A percentile compares a stretch with the other conserved stretches of the same genome.
phyloP scores from a whole-genome alignment of 2,329 filamentous ascomycete species.

The Leptographium flavum region DNA sequence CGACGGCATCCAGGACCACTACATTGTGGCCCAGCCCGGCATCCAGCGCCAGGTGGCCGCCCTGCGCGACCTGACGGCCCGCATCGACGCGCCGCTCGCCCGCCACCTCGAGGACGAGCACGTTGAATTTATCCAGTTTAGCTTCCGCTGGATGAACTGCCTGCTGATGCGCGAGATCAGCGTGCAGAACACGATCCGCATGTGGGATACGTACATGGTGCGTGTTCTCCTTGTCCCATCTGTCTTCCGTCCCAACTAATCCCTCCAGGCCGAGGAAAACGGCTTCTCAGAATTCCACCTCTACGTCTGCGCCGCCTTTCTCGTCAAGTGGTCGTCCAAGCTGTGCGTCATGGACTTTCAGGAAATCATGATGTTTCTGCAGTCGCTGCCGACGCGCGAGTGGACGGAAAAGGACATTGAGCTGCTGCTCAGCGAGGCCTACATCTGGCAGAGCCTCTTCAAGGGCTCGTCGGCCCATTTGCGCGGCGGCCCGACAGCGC shows the following conservation, averaged over 20 bases:
- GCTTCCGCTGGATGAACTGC: conserved; percentile 99
- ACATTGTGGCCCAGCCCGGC: conserved; percentile 92
- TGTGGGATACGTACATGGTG: conserved; percentile 99
- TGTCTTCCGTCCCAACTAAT: conserved; percentile 3
- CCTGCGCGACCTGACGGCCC: conserved; percentile 74
- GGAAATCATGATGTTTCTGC: conserved; percentile 98
- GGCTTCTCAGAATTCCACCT: conserved; percentile 97
- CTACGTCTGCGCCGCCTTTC: conserved; percentile 93
- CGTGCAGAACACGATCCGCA: conserved; percentile 89
- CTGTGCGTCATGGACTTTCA: conserved; percentile 95
- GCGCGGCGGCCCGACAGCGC: conserved; percentile 28
- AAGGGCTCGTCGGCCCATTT: conserved; percentile 88
- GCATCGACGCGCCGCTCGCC: conserved; percentile 73
- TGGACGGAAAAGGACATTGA: conserved; percentile 99
- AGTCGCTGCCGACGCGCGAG: conserved; percentile 77
- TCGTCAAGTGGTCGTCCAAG: conserved; percentile 96
- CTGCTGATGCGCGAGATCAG: conserved; percentile 95
- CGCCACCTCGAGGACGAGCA: conserved; percentile 83
- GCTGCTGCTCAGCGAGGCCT: conserved; percentile 85
- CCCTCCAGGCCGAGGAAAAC: conserved; percentile 76
- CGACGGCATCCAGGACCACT: conserved; percentile 98
- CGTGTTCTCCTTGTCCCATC: conserved; percentile 16
- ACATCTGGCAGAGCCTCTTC: conserved; percentile 97
- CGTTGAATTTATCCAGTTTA: conserved; percentile 98
- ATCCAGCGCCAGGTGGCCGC: conserved; percentile 89